Conservation (phyloP, 2,329 filamentous ascomycete species). For the Beauveria sp. region DNA sequence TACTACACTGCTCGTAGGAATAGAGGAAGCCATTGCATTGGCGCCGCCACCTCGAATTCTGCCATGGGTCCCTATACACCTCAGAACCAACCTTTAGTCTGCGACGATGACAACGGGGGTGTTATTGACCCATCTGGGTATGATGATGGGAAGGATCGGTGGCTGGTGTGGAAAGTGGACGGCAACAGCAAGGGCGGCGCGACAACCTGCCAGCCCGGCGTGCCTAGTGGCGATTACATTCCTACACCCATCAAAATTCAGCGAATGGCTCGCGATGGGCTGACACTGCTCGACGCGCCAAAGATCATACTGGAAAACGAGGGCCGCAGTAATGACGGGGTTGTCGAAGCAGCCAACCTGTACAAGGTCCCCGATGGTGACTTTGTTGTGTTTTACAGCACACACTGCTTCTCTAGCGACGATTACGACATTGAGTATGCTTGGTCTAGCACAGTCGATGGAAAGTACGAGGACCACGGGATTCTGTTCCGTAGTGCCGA, state of each 20-base stretch:
- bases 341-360: constrained; percentile 6
- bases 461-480: constrained; percentile 2
- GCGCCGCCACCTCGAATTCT: constrained; percentile 9
- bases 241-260: constrained; percentile 12
- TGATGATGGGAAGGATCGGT: constrained; percentile 3
- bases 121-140: constrained; percentile 7
- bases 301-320: constrained; percentile 8
- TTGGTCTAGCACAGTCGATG: constrained; percentile 5
- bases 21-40: constrained; percentile 10
- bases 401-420: constrained; percentile 10
- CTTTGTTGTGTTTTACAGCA: constrained; percentile 11
- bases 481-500: constrained; percentile 4
- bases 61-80: constrained; percentile 2
- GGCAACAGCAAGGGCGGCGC: constrained; percentile 11
- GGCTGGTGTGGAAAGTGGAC: constrained; percentile 8
- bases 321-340: constrained; percentile 7
- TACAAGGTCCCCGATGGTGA: constrained; percentile 10
- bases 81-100: constrained; percentile 2
- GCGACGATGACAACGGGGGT: neutral
- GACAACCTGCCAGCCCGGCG: constrained; percentile 8
- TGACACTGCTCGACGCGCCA: constrained; percentile 1
- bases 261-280: constrained; percentile 3
- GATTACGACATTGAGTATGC: constrained; percentile 11
- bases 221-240: constrained; percentile 1
- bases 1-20: constrained; percentile 5